A percentile compares a stretch with the other conserved stretches of the same genome.
These are phyloP conservation scores for Forsythia viridissima DNA, from an alignment of 257 asterid species.

Conservation along the genomic window DNA sequence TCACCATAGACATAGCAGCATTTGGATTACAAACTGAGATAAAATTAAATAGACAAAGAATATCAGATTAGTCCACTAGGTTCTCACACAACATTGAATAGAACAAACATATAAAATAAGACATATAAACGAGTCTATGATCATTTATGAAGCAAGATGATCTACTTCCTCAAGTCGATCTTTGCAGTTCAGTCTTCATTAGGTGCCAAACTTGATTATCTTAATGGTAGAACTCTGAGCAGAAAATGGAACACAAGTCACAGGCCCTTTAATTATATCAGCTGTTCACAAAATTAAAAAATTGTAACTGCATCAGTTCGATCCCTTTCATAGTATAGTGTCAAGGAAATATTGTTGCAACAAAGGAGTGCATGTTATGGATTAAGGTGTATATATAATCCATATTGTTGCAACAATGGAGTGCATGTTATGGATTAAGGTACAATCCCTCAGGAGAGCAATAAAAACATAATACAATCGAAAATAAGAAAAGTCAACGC, in stretches of 20 bases:
- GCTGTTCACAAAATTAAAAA: conserved; percentile 11
- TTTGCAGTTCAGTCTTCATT: neutral
- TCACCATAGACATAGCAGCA: neutral
- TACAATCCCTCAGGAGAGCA: too few relatives aligned
- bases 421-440: neutral
- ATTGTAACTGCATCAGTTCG: neutral
- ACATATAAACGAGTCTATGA: neutral
- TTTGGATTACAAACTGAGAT: conserved; percentile 1
- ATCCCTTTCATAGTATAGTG: neutral
- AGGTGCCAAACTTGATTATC: neutral
- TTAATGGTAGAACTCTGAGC: neutral
- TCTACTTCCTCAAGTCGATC: conserved; percentile 3
- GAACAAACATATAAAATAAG: neutral
- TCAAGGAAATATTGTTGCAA: neutral
- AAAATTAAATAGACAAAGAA: neutral
- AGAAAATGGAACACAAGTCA: neutral
- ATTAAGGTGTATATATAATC: neutral
- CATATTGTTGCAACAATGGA: neutral
- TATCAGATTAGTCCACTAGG: neutral
- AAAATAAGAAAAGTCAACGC: too few relatives aligned
- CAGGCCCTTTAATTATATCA: conserved; percentile 8
- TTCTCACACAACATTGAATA: neutral
- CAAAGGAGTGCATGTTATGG: neutral
- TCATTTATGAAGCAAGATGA: neutral
- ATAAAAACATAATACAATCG: too few relatives aligned